phyloP scores from a whole-genome alignment of 768 basidiomycete species.

The Scleroderma citrinum region DNA sequence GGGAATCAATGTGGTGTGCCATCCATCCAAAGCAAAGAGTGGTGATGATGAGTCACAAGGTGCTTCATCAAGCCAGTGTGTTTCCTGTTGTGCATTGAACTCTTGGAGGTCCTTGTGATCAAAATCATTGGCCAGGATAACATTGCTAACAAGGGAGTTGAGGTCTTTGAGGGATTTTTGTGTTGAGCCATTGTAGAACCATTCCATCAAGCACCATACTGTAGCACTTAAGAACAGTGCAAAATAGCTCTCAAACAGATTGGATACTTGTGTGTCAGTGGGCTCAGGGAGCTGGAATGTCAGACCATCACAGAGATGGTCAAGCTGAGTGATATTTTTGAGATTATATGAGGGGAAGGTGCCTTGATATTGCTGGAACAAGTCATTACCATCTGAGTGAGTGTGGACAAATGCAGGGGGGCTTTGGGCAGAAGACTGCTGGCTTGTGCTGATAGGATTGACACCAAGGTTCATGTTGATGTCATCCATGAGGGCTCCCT shows the following conservation, averaged over 20 bases:
- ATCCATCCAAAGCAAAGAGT: not conserved
- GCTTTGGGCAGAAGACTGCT: not conserved
- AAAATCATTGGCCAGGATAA: conserved; percentile 8
- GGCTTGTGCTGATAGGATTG: too few species aligned
- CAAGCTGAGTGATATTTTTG: not conserved
- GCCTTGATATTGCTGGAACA: not conserved
- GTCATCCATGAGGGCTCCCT: not conserved
- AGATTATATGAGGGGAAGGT: not conserved
- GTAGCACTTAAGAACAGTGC: not conserved
- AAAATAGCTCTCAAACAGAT: not conserved
- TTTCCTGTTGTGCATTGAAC: not conserved
- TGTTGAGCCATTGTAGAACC: conserved; percentile 17
- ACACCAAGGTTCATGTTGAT: too few species aligned
- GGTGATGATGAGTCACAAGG: not conserved
- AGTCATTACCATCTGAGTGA: not conserved
- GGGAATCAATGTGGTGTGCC: not conserved
- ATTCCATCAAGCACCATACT: conserved; percentile 14
- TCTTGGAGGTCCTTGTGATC: conserved; percentile 1
- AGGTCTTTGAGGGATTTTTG: conserved; percentile 5
- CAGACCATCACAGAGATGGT: not conserved
- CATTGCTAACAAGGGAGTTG: conserved; percentile 5
- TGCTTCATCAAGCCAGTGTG: not conserved
- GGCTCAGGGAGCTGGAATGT: not conserved
- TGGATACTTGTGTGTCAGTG: too few species aligned
- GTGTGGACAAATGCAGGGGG: not conserved